Evolutionary conservation across 2,329 filamentous ascomycete genomes (phyloP).

Genomic region (Neonectria coccinea): DNA sequence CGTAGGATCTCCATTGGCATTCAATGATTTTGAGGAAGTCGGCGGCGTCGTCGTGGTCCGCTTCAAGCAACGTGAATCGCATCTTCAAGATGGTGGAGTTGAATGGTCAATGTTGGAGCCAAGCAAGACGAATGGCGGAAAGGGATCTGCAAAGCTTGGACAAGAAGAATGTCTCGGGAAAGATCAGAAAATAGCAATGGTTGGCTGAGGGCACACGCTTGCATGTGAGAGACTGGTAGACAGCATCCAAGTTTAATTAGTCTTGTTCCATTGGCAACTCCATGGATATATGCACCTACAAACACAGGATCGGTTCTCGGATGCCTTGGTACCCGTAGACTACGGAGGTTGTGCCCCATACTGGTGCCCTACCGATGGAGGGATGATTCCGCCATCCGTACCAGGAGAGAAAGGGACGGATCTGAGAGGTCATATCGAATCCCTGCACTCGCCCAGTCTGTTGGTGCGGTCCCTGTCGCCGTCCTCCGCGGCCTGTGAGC

Average conservation of each 20-base stretch:
- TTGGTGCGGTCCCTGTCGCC: background rate
- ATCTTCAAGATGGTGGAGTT: constrained; percentile 13
- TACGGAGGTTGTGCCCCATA: no score
- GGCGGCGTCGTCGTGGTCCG: constrained; percentile 12
- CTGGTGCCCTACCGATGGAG: background rate
- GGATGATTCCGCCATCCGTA: background rate
- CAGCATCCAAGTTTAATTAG: no score
- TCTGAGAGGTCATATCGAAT: background rate
- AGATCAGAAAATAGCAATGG: background rate
- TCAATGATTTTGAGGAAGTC: constrained; percentile 40
- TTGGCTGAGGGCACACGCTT: no score
- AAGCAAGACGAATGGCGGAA: background rate
- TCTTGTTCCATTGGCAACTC: no score
- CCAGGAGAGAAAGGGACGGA: background rate
- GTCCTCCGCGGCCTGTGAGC: background rate
- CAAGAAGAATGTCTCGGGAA: background rate
- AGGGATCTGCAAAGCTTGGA: background rate
- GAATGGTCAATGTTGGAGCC: background rate
- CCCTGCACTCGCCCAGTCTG: background rate
- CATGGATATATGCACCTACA: background rate
- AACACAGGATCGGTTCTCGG: background rate
- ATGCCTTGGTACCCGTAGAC: background rate
- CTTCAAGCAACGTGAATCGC: constrained; percentile 35
- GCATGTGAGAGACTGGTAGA: no score
- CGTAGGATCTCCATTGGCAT: constrained; percentile 36